A percentile compares a stretch with the other conserved stretches of the same genome.
Evolutionary conservation across 2,329 filamentous ascomycete genomes (phyloP).

Genomic region (Harringtonia aguacate): DNA sequence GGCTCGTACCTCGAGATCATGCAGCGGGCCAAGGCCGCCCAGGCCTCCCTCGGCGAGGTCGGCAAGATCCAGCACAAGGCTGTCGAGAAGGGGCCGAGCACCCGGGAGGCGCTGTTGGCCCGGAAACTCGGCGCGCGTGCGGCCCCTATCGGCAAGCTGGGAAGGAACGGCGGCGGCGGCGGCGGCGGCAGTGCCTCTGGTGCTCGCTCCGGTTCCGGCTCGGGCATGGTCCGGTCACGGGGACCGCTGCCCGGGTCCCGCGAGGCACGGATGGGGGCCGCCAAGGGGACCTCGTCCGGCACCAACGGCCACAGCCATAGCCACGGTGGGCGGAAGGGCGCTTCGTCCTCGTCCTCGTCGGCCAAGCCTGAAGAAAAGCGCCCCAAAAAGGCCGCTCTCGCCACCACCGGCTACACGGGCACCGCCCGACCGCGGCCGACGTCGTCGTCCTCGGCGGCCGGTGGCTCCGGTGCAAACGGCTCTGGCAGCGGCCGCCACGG

Average conservation of each 20-base stretch:
- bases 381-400: constrained; percentile 47
- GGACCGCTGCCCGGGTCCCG: neutral
- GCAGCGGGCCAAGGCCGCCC: constrained; percentile 57
- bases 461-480: neutral
- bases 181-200: constrained; percentile 1
- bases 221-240: neutral
- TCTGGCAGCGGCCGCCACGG: neutral
- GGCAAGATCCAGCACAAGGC: constrained; percentile 68
- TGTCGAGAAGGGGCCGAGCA: constrained; percentile 51
- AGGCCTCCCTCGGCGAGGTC: constrained; percentile 48
- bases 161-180: neutral
- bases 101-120: constrained; percentile 37
- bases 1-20: constrained; percentile 67
- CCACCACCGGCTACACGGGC: constrained; percentile 56
- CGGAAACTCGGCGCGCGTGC: constrained; percentile 30
- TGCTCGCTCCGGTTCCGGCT: neutral
- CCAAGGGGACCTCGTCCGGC: neutral
- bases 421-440: constrained; percentile 48
- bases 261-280: neutral
- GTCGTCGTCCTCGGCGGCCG: constrained; percentile 24
- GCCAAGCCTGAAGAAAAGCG: constrained; percentile 39
- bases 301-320: neutral
- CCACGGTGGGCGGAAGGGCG: no score
- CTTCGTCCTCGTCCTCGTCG: constrained; percentile 15
- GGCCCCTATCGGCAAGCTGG: constrained; percentile 8